Evolutionary conservation across 192 early-diverging fungal species (phyloP), one percentile per base, ranked within the genome.

Genomic region (Coemansia biformis): DNA sequence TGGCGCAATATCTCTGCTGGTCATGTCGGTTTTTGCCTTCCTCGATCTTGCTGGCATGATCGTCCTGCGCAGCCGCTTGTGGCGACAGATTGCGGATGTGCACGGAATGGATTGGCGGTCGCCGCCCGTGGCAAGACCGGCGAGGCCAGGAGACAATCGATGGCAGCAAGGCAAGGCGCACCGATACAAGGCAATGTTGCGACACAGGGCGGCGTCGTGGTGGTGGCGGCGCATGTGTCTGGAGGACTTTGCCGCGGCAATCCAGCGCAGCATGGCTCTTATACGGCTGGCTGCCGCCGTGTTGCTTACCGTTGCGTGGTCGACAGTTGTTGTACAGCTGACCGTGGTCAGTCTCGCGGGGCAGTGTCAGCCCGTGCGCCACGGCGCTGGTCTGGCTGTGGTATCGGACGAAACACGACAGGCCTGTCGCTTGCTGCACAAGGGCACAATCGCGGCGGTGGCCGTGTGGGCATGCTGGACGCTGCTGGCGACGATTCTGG

Each of bases 21-120:
- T 36, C 8, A 34, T 51, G 0, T 13, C 30, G 2, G 19, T 45
- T 13, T 72, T 72, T 34, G 45, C 43, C 7, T 41, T 63, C 11
- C 68, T 72, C 14, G 68, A 72, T 36, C 29, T 72, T 10, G 61
- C 43, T 0, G 68, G 68, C 12, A 60, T 57, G 57, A 59, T 64
- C 8, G 61, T 64, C 1, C 39, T 64, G 51, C 56, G 68, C 37
- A 64, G 68, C 19, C 51, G 61, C 14, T 60, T 64, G 61, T 72
- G 68, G 68, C 22, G 37, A 16, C 51, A 54, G 24, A 54, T 63
- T 28, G 42, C 49, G 5, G 42, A 38, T 13, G 16, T 40, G 22
- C 60, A 43, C 10, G 43, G 48, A 14, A 14, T 32, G n/a, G 54
- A 32, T 17, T 63, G 61, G 61, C 54, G 36, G 28, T 23, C 60